These are phyloP conservation scores for Starmera dryadoides DNA, from an alignment of 805 yeast species.

Conservation along the genomic window DNA sequence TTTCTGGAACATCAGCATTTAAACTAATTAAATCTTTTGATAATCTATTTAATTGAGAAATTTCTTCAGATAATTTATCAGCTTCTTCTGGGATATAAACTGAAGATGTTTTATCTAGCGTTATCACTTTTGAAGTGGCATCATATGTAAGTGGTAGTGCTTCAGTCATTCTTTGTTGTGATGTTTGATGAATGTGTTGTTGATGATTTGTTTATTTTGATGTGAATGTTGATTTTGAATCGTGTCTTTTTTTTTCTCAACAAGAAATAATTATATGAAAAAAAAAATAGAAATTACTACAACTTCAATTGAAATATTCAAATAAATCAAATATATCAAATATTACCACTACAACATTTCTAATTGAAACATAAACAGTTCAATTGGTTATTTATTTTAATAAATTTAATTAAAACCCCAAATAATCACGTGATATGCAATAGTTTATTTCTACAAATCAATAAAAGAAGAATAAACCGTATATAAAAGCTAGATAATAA, in stretches of 20 bases:
- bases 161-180: neutral
- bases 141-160: neutral
- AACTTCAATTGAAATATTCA: no score
- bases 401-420: no score
- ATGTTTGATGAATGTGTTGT: neutral
- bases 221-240: neutral
- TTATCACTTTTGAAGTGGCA: neutral
- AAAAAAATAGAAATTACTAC: no score
- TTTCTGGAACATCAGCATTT: slow-evolving; percentile 42
- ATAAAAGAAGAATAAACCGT: no score
- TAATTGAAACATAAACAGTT: no score
- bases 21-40: slow-evolving; percentile 24
- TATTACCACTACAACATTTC: no score
- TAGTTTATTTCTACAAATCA: no score
- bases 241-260: neutral
- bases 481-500: no score
- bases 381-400: no score
- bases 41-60: slow-evolving; percentile 27
- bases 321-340: no score
- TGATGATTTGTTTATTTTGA: neutral
- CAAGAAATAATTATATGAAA: neutral
- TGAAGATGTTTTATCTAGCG: neutral
- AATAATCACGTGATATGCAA: no score
- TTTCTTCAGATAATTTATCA: slow-evolving; percentile 17
- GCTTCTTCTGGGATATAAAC: no score